phyloP scores from a whole-genome alignment of 768 basidiomycete species.

The Thelephora ganbajun region DNA sequence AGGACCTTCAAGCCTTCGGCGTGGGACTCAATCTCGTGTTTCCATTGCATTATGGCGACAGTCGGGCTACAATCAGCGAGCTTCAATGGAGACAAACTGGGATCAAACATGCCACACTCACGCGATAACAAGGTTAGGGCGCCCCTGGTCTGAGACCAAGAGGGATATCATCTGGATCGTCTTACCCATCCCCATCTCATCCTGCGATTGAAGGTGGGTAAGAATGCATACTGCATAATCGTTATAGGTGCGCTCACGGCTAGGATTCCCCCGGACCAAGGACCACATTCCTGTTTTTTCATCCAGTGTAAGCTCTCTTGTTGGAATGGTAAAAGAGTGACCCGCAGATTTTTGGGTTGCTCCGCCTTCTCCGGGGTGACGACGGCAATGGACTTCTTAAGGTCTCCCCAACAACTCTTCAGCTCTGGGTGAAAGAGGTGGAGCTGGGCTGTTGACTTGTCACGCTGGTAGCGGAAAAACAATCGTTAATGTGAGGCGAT shows the following conservation, averaged over 20 bases:
- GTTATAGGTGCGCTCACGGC: conserved; percentile 38
- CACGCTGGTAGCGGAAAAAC: conserved; percentile 34
- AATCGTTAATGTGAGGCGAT: background rate
- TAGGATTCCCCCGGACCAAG: conserved; percentile 87
- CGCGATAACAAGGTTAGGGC: conserved; percentile 90
- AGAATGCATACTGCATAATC: background rate
- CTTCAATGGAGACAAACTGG: background rate
- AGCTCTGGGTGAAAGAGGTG: conserved; percentile 69
- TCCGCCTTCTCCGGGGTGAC: conserved; percentile 54
- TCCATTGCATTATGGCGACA: conserved; percentile 69
- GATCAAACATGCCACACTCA: conserved; percentile 22
- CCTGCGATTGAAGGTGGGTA: conserved; percentile 26
- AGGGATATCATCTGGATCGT: conserved; percentile 95
- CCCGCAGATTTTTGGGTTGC: conserved; percentile 75
- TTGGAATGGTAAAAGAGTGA: conserved; percentile 87
- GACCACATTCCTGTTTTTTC: conserved; percentile 77
- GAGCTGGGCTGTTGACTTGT: conserved; percentile 51
- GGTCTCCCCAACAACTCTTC: conserved; percentile 75
- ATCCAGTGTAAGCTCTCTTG: conserved; percentile 93
- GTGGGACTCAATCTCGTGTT: conserved; percentile 81
- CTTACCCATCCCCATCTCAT: conserved; percentile 97
- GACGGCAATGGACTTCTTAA: conserved; percentile 48
- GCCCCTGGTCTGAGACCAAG: conserved; percentile 59
- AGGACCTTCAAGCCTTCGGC: conserved; percentile 74
- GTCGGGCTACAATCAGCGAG: conserved; percentile 22